Base-by-base conservation (phyloP, 2,329 filamentous ascomycete species). In the Aureobasidium sp. region DNA sequence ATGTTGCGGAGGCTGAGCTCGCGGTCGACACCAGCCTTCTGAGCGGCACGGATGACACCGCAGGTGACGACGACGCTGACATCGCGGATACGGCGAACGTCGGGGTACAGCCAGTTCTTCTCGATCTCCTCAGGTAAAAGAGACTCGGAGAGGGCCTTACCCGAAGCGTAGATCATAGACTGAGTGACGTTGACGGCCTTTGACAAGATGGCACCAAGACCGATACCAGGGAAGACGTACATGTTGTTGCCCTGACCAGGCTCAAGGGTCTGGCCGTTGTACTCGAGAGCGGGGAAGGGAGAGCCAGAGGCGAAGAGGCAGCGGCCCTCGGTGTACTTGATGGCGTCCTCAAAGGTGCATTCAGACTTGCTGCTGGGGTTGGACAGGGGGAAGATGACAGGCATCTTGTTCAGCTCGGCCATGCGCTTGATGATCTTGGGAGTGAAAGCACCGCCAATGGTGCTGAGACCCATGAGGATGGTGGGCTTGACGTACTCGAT, bases 281-380 rank as follows among this genome's bases (percentile, higher is more conserved):
- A 63, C 25, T 66, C 55, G 66, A 88, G 79, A 2, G 84, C 78
- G 21, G 83, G 79, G 80, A 97, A 97, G 12, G 93, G 93, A 44
- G 90, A 95, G 58, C 93, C 93, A 5, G 90, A 96, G 47, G 93
- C 93, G 66, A 98, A 98, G 68, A 98, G 83, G 63, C 84, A 90
- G 53, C 84, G 88, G 57, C 91, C 91, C 55, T 97, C 86, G 10
- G 91, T 97, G 83, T 91, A 84, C 64, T 83, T 80, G 64, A 97
- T 80, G 14, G 93, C 93, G 66, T 93, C 87, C 76, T 96, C 90
- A 64, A 94, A 97, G 14, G 89, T 95, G 75, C 93, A 97, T 74
- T 98, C 93, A 7, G 91, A 94, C 77, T 97, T 96, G 73, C 86
- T 90, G 48, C 90, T 84, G 45, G 93, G 93, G 75, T 98, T 97